These are phyloP conservation scores for Calamus simplicifolius DNA, from an alignment of 176 grass and related monocot genomes.

Conservation along the genomic window DNA sequence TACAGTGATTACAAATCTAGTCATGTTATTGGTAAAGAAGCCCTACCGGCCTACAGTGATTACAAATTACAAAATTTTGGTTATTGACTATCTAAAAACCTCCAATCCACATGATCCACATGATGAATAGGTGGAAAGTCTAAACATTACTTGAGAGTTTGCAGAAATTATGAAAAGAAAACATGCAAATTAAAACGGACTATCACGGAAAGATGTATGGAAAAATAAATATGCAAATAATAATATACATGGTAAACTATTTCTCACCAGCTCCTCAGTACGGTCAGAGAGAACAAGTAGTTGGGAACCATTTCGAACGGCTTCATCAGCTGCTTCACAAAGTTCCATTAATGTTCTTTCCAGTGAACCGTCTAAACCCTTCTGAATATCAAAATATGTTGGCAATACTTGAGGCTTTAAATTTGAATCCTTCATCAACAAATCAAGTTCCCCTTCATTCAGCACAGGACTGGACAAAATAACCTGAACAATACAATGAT, in stretches of 20 bases:
- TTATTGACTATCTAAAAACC: too few relatives aligned
- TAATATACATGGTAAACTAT: slow-evolving; percentile 8
- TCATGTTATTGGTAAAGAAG: too few relatives aligned
- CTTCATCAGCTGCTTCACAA: slow-evolving; percentile 93
- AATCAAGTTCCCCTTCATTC: slow-evolving; percentile 96
- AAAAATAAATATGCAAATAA: too few relatives aligned
- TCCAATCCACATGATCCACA: too few relatives aligned
- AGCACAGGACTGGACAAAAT: slow-evolving; percentile 84
- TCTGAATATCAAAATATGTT: slow-evolving; percentile 86
- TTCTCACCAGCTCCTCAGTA: slow-evolving; percentile 77
- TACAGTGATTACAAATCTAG: too few relatives aligned
- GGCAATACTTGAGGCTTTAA: slow-evolving; percentile 74
- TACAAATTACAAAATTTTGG: too few relatives aligned
- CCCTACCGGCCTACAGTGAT: too few relatives aligned
- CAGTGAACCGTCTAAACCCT: slow-evolving; percentile 92
- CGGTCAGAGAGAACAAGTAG: slow-evolving; percentile 95
- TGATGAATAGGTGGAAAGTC: too few relatives aligned
- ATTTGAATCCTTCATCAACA: slow-evolving; percentile 63
- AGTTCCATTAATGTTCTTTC: slow-evolving; percentile 55
- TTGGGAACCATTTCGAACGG: slow-evolving; percentile 87
- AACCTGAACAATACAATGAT: slow-evolving; percentile 53
- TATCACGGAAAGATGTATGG: too few relatives aligned
- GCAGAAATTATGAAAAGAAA: too few relatives aligned
- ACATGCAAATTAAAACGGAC: too few relatives aligned
- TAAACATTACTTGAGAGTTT: too few relatives aligned